Evolutionary conservation across 257 asterid genomes (phyloP).

Genomic region (Nyctanthes arbortristis): DNA sequence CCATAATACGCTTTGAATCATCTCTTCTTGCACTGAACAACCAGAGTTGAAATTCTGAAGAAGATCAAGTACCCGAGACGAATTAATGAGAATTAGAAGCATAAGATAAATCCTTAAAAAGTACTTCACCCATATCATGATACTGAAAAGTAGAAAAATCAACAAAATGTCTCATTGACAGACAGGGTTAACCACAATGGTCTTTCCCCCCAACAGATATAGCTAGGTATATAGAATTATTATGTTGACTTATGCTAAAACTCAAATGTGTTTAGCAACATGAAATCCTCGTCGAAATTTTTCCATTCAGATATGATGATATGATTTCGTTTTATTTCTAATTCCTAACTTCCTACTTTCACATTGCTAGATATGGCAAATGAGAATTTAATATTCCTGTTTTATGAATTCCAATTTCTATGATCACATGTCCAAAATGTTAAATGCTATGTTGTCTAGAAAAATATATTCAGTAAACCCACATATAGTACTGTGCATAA

Average conservation of each 20-base stretch:
- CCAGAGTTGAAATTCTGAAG: slow-evolving; percentile 24
- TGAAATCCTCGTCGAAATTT: background rate
- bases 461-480: background rate
- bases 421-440: background rate
- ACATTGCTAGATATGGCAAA: background rate
- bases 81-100: background rate
- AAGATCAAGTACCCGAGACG: background rate
- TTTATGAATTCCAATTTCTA: background rate
- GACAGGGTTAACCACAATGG: background rate
- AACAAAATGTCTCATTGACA: too few species aligned
- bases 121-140: background rate
- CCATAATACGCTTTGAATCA: slow-evolving; percentile 21
- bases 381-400: background rate
- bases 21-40: slow-evolving; percentile 24
- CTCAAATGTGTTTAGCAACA: background rate
- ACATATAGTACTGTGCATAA: background rate
- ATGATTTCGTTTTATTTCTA: background rate
- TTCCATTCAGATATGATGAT: background rate
- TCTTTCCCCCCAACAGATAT: background rate
- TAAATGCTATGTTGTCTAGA: background rate
- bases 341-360: background rate
- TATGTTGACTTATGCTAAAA: background rate
- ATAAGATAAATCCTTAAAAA: background rate
- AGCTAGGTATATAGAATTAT: background rate
- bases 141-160: too few species aligned